phyloP scores from a whole-genome alignment of 805 yeast genomes.

The Ogataea naganishii region DNA sequence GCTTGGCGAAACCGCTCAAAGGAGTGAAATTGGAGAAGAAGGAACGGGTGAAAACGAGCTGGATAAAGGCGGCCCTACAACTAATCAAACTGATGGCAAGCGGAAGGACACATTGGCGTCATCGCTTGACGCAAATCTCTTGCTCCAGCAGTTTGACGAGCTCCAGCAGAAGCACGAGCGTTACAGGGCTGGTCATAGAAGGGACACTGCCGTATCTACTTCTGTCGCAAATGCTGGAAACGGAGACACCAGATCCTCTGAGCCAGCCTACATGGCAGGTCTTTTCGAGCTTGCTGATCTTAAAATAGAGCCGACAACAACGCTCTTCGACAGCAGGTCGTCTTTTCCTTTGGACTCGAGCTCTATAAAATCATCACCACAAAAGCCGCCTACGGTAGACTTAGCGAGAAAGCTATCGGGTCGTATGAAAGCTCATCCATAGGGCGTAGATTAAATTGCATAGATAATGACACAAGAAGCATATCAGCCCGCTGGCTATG shows the following conservation, averaged over 20 bases:
- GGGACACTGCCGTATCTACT: too few relatives aligned
- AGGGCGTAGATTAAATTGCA: too few relatives aligned
- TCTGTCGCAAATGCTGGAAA: too few relatives aligned
- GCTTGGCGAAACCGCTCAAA: constrained; percentile 18
- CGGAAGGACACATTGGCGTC: constrained; percentile 5
- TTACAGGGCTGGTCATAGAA: not conserved
- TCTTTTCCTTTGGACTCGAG: constrained; percentile 10
- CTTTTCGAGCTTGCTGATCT: too few relatives aligned
- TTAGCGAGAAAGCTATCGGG: constrained; percentile 17
- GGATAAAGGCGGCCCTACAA: constrained; percentile 6
- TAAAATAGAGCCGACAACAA: too few relatives aligned
- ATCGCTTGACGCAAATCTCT: constrained; percentile 14
- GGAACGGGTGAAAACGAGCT: constrained; percentile 15
- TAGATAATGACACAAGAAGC: too few relatives aligned
- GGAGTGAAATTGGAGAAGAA: constrained; percentile 16
- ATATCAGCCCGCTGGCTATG: too few relatives aligned
- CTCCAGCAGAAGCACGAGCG: constrained; percentile 36
- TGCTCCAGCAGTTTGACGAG: constrained; percentile 38
- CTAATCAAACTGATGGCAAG: constrained; percentile 11
- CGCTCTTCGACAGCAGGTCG: too few relatives aligned
- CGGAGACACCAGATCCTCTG: too few relatives aligned
- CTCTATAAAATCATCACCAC: constrained; percentile 8
- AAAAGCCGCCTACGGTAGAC: constrained; percentile 11
- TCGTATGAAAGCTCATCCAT: constrained; percentile 9
- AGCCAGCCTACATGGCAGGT: too few relatives aligned